phyloP scores from a whole-genome alignment of 345 rosid genomes.

The Corchorus capsularis region DNA sequence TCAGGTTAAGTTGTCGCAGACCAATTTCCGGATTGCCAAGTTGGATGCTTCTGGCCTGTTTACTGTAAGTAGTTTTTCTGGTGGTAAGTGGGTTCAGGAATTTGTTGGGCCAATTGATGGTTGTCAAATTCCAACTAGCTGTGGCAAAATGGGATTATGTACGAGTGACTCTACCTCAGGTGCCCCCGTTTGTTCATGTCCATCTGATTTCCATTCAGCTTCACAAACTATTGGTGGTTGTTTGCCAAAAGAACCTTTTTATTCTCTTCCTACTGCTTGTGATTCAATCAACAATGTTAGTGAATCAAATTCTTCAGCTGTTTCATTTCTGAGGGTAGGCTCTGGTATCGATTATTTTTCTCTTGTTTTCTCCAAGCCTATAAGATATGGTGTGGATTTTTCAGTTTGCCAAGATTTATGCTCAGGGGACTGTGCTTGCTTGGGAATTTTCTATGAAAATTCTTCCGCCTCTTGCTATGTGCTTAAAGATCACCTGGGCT shows the following conservation, averaged over 20 bases:
- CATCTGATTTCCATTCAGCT: conserved; percentile 43
- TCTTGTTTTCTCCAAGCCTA: conserved; percentile 51
- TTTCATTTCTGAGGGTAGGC: conserved; percentile 51
- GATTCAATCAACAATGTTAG: conserved; percentile 36
- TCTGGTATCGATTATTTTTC: conserved; percentile 60
- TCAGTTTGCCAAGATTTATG: conserved; percentile 63
- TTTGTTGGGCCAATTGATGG: conserved; percentile 55
- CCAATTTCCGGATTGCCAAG: conserved; percentile 60
- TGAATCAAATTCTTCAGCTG: conserved; percentile 34
- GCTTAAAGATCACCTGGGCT: conserved; percentile 60
- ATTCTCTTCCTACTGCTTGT: conserved; percentile 62
- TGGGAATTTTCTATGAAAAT: conserved; percentile 62
- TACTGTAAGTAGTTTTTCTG: conserved; percentile 46
- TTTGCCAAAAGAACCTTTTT: conserved; percentile 44
- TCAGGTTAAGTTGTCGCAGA: conserved; percentile 40
- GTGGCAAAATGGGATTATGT: conserved; percentile 68
- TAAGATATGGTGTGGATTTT: conserved; percentile 39
- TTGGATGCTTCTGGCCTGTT: conserved; percentile 64
- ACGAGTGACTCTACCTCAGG: conserved; percentile 31
- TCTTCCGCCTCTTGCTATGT: conserved; percentile 70
- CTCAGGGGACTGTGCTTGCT: conserved; percentile 63
- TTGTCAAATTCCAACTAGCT: conserved; percentile 63
- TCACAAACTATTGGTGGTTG: conserved; percentile 42
- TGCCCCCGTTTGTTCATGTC: conserved; percentile 66
- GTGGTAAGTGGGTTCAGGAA: conserved; percentile 42